A percentile compares a stretch with the other conserved stretches of the same genome.
Evolutionary conservation across 495 filamentous ascomycete genomes (phyloP).

Genomic region (Talaromyces nanjingensis): DNA sequence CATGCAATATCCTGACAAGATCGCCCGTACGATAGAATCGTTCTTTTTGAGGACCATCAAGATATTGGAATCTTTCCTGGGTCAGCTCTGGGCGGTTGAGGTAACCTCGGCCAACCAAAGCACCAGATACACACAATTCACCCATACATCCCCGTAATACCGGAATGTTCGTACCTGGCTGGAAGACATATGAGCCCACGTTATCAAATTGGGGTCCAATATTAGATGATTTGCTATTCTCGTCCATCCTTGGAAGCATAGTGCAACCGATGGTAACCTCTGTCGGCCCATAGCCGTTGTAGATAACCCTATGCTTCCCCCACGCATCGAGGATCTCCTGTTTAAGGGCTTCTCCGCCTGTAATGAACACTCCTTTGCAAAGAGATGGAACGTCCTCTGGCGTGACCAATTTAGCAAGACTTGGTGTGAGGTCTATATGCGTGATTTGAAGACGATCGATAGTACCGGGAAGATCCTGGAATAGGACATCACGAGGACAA

Average conservation of each 20-base stretch:
- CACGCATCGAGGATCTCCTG: constrained; percentile 24
- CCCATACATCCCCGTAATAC: constrained; percentile 25
- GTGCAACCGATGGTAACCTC: constrained; percentile 27
- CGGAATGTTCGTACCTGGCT: constrained; percentile 12
- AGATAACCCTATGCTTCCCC: constrained; percentile 18
- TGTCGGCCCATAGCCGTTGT: constrained; percentile 27
- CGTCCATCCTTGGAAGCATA: constrained; percentile 14
- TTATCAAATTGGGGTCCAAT: constrained; percentile 25
- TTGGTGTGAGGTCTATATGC: constrained; percentile 64
- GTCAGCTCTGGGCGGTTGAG: constrained; percentile 33
- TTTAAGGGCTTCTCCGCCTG: constrained; percentile 21
- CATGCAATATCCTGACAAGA: constrained; percentile 29
- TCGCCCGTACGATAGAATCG: constrained; percentile 44
- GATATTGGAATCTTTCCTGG: constrained; percentile 23
- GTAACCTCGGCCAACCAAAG: constrained; percentile 30
- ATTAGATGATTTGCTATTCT: constrained; percentile 20
- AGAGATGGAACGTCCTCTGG: constrained; percentile 21
- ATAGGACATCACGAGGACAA: constrained; percentile 67
- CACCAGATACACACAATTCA: constrained; percentile 33
- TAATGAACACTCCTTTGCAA: constrained; percentile 18
- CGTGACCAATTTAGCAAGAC: constrained; percentile 21
- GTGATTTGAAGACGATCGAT: constrained; percentile 70
- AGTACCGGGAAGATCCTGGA: constrained; percentile 64
- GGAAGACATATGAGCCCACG: constrained; percentile 22
- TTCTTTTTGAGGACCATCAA: constrained; percentile 8